A percentile compares a stretch with the other conserved stretches of the same genome.
Evolutionary conservation across 306 rosid species (phyloP).

Genomic region (Prunus salicina): DNA sequence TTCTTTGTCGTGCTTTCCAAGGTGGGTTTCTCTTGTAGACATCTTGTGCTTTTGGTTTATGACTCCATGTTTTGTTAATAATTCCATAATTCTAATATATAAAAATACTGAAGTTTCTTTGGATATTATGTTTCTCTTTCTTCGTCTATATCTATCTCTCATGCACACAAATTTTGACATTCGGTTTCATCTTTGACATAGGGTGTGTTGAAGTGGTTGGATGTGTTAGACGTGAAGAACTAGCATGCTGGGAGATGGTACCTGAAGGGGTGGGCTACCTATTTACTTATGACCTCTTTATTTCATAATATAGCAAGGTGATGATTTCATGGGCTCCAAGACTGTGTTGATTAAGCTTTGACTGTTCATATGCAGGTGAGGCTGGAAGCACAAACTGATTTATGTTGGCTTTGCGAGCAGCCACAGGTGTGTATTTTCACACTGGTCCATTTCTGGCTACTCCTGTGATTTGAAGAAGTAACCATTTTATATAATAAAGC

Average conservation of each 20-base stretch:
- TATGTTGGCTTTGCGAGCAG: conserved; percentile 88
- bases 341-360: conserved; percentile 13
- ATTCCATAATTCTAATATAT: too few species aligned
- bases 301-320: neutral
- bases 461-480: conserved; percentile 1
- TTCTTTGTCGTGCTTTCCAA: too few species aligned
- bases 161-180: neutral
- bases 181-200: conserved; percentile 25
- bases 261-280: conserved; percentile 68
- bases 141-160: neutral
- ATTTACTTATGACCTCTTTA: neutral
- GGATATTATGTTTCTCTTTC: neutral
- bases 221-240: conserved; percentile 71
- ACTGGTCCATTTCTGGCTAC: neutral
- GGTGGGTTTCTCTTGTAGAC: too few species aligned
- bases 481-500: conserved; percentile 1
- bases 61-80: too few species aligned
- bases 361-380: conserved; percentile 54
- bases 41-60: too few species aligned
- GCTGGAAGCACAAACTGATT: conserved; percentile 79
- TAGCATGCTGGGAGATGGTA: conserved; percentile 76
- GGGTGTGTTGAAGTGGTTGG: conserved; percentile 90
- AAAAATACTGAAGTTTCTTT: neutral
- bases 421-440: conserved; percentile 61
- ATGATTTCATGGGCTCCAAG: conserved; percentile 4